Evolutionary conservation across 176 grass and related monocot species (phyloP).

Genomic region (Aegilops umbellulata): DNA sequence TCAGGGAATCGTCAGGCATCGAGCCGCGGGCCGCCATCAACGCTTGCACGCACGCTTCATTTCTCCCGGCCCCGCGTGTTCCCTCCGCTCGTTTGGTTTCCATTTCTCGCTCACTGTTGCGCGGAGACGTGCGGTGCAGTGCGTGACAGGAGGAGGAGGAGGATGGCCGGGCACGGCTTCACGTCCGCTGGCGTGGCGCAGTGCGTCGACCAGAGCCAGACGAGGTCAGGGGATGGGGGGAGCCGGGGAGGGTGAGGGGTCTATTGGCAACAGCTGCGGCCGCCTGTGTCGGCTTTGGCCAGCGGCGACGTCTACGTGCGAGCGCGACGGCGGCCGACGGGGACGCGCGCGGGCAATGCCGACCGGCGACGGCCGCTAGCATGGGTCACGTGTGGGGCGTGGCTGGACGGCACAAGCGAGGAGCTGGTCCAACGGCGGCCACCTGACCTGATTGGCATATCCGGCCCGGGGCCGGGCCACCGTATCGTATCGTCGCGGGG

Average conservation of each 20-base stretch:
- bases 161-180: neutral
- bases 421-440: neutral
- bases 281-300: neutral
- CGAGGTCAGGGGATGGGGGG: neutral
- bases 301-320: neutral
- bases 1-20: slow-evolving; percentile 2
- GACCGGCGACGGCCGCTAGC: neutral
- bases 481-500: neutral
- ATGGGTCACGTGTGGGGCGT: neutral
- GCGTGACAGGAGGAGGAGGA: neutral
- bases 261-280: neutral
- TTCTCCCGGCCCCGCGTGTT: neutral
- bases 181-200: neutral
- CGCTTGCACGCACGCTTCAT: neutral
- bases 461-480: neutral
- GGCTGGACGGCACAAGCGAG: neutral
- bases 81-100: neutral
- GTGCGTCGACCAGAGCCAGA: neutral
- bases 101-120: neutral
- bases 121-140: neutral
- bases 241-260: neutral
- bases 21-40: neutral
- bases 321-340: neutral
- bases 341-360: neutral
- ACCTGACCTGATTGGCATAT: neutral